phyloP scores from a whole-genome alignment of 345 rosid genomes.

The Melastoma malabathricum region DNA sequence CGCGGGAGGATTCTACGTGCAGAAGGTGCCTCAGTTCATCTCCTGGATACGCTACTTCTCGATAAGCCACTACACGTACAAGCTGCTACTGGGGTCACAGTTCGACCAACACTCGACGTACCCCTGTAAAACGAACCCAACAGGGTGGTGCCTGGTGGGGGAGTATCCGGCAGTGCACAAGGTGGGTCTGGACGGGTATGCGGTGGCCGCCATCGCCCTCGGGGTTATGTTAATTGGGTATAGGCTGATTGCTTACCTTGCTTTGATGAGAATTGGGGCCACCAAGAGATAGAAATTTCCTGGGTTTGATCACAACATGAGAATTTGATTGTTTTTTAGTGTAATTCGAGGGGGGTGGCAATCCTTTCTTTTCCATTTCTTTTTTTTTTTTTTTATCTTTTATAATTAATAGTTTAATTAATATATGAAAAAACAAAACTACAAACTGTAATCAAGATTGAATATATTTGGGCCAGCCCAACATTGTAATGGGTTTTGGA shows the following conservation, averaged over 20 bases:
- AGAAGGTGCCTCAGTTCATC: constrained; percentile 32
- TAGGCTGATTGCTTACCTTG: constrained; percentile 36
- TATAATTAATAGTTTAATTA: too few relatives aligned
- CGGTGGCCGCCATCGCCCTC: constrained; percentile 17
- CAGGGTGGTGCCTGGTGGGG: constrained; percentile 23
- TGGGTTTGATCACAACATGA: too few relatives aligned
- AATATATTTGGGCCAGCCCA: too few relatives aligned
- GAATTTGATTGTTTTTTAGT: too few relatives aligned
- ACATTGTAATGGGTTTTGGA: too few relatives aligned
- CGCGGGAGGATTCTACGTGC: constrained; percentile 37
- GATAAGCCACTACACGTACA: constrained; percentile 24
- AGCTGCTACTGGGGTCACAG: constrained; percentile 35
- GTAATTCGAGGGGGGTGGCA: too few relatives aligned
- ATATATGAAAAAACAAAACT: too few relatives aligned
- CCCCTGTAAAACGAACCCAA: constrained; percentile 6
- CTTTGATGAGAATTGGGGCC: constrained; percentile 27
- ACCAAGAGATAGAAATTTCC: constrained; percentile 7
- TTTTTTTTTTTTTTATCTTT: too few relatives aligned
- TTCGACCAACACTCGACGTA: constrained; percentile 21
- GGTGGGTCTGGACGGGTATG: constrained; percentile 28
- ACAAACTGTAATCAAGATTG: too few relatives aligned
- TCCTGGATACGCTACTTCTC: constrained; percentile 36
- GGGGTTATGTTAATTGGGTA: constrained; percentile 29
- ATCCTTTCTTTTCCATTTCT: too few relatives aligned
- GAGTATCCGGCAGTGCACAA: constrained; percentile 27